Evolutionary conservation across 1,139 yeast species (phyloP).

Genomic region (Hyphopichia pseudoburtonii): DNA sequence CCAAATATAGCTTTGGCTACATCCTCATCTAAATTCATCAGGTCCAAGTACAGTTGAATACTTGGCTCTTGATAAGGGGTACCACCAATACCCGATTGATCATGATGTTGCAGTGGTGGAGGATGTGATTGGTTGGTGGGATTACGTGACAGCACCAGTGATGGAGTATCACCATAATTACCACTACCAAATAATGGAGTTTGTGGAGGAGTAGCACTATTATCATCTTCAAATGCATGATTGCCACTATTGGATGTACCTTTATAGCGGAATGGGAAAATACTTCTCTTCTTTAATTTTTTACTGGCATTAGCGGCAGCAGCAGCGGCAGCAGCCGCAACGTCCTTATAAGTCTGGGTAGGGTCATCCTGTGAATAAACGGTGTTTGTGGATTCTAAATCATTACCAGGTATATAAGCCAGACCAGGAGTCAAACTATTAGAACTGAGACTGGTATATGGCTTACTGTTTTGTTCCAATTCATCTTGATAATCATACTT

Average conservation of each 20-base stretch:
- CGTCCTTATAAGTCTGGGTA: constrained; percentile 1
- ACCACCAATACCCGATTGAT: constrained; percentile 3
- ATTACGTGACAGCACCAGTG: constrained; percentile 1
- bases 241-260: neutral
- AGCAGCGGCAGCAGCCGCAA: neutral
- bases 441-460: constrained; percentile 1
- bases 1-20: constrained; percentile 59
- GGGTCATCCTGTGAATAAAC: constrained; percentile 6
- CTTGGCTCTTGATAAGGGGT: constrained; percentile 12
- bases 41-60: constrained; percentile 40
- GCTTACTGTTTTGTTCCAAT: constrained; percentile 10
- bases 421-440: constrained; percentile 4
- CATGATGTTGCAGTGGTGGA: constrained; percentile 2
- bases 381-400: constrained; percentile 6
- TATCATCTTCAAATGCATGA: neutral
- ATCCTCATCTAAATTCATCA: constrained; percentile 39
- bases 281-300: constrained; percentile 53
- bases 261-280: constrained; percentile 56
- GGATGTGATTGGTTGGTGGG: neutral
- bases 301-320: constrained; percentile 31
- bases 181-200: constrained; percentile 1
- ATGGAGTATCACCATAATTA: neutral
- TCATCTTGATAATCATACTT: constrained; percentile 17
- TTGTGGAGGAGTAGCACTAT: constrained; percentile 3
- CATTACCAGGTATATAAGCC: constrained; percentile 2